Evolutionary conservation across 169 alveolate species (phyloP).

Genomic region (Plasmodium vinckei): DNA sequence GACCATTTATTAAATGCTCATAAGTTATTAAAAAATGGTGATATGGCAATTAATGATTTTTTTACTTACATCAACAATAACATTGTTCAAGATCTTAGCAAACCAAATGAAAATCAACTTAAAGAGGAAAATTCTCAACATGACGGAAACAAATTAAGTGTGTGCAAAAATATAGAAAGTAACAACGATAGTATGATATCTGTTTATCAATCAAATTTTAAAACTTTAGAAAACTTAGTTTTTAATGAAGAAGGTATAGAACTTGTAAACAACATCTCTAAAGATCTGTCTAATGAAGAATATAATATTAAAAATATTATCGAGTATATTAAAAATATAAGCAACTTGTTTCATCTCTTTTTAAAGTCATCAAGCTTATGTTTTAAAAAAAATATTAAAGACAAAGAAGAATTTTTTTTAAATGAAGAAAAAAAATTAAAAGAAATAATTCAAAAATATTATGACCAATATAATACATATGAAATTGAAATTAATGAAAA

Average conservation of each 20-base stretch:
- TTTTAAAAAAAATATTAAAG: constrained; percentile 20
- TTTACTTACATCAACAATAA: neutral
- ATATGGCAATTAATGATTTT: neutral
- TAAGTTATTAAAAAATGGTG: neutral
- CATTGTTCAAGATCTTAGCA: neutral
- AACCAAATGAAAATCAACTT: too few relatives aligned
- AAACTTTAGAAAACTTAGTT: constrained; percentile 1
- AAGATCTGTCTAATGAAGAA: neutral
- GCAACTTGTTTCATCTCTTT: constrained; percentile 13
- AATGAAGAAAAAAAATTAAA: constrained; percentile 4
- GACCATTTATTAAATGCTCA: neutral
- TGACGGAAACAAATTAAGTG: neutral
- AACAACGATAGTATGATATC: neutral
- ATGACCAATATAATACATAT: constrained; percentile 13
- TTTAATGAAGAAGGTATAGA: neutral
- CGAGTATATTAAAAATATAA: constrained; percentile 19
- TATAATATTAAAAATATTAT: constrained; percentile 1
- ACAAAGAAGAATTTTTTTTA: neutral
- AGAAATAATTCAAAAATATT: neutral
- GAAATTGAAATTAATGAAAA: constrained; percentile 7
- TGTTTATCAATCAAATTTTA: neutral
- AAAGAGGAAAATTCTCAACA: too few relatives aligned
- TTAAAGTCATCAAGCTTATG: neutral
- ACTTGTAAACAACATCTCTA: neutral
- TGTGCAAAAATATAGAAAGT: neutral